Evolutionary conservation across 331 rosid genomes (phyloP).

Genomic region (Stylosanthes scabra): DNA sequence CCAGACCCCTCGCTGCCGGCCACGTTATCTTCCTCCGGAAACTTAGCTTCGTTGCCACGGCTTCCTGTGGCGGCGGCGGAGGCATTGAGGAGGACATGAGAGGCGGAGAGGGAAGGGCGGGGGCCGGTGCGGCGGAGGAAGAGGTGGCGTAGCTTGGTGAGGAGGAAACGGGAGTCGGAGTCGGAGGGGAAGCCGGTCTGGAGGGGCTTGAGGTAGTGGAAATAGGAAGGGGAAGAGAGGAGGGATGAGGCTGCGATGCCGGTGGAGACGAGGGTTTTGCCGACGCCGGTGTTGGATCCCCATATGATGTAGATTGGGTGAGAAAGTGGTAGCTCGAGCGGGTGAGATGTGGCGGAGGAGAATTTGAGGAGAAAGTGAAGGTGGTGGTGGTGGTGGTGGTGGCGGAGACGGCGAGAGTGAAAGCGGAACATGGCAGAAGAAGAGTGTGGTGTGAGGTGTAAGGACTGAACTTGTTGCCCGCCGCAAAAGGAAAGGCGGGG

Average conservation of each 20-base stretch:
- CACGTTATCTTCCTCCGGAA: neutral
- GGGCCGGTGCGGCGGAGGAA: conserved; percentile 44
- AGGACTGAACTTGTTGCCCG: neutral
- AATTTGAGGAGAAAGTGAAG: conserved; percentile 9
- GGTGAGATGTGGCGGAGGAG: conserved; percentile 40
- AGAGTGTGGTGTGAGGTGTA: neutral
- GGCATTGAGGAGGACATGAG: conserved; percentile 60
- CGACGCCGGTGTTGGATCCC: conserved; percentile 91
- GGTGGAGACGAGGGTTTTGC: conserved; percentile 93
- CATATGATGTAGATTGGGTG: conserved; percentile 84
- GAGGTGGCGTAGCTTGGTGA: conserved; percentile 54
- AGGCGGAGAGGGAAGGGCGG: conserved; percentile 51
- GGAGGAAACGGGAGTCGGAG: conserved; percentile 86
- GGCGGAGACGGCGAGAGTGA: conserved; percentile 39
- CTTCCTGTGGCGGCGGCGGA: conserved; percentile 51
- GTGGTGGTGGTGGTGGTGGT: conserved; percentile 24
- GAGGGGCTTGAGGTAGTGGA: conserved; percentile 87
- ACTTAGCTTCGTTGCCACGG: neutral
- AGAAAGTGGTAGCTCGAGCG: conserved; percentile 61
- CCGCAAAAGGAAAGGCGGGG: neutral
- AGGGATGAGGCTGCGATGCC: conserved; percentile 82
- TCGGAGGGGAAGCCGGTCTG: conserved; percentile 93
- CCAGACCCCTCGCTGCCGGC: conserved; percentile 16
- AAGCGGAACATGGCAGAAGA: conserved; percentile 43
- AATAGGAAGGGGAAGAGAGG: conserved; percentile 44